Base-by-base conservation (phyloP, 1,139 yeast genomes). In the Eremothecium sinecaudum region DNA sequence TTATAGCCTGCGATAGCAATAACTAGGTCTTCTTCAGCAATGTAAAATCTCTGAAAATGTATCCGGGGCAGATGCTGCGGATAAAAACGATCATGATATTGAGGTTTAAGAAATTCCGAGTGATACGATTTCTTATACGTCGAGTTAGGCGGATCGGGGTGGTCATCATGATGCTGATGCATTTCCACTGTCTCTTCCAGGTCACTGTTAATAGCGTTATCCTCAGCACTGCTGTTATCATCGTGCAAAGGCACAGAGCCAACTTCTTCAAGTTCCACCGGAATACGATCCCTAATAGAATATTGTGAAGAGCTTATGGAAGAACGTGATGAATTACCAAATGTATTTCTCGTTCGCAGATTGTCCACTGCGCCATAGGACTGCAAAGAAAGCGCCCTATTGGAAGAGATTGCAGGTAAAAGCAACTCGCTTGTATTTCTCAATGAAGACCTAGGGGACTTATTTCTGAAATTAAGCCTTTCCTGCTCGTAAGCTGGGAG, bases 11-110 rank as follows among this genome's bases (percentile, higher is more conserved):
- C 97, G 45, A 90, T 80, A 41, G 94, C 95, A 40, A 92, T 72
- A 13, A 87, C 90, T 51, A 90, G 64, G 61, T 90, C 99, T 53
- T 90, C 98, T 56, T 92, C 97, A 0, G 95, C 90, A 43, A 92
- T 73, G 56, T 90, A 90, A 55, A 81, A 84, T 35, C 96, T 67
- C 59, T 90, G 98, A 46, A 67, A 68, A 34, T 61, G 65, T 44
- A 66, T 61, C 12, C 43, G 63, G 5, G 74, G 66, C 7, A 69
- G 73, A 46, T 55, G 64, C 11, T 61, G 54, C 9, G 63, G 56
- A 42, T 60, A 66, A 45, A 66, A 65, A 28, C 63, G 64, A 16
- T 62, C 65, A 36, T 66, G 73, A 22, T 60, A 48, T 2, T 49
- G 48, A 0, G 64, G 58, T 31, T 52, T 49, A 17, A 61, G 38